These are phyloP conservation scores for Magnaporthiopsis rhizophila DNA, from an alignment of 2,329 filamentous ascomycete genomes.

Conservation along the genomic window DNA sequence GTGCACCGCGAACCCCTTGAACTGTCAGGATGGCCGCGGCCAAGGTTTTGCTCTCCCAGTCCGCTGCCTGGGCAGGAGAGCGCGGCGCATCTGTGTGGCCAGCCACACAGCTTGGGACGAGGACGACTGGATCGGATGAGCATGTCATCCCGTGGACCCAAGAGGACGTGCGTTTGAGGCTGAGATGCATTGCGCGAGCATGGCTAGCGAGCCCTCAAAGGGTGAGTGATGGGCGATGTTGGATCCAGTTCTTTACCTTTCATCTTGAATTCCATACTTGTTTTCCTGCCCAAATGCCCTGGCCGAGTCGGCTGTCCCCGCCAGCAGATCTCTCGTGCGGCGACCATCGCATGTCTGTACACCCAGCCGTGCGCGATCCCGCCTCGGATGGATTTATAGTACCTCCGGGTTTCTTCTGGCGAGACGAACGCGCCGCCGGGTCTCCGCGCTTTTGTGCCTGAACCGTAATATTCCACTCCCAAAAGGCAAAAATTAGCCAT, in stretches of 20 bases:
- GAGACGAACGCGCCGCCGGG: too few relatives aligned
- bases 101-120: conserved; percentile 25
- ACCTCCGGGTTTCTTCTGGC: too few relatives aligned
- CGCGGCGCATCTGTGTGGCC: conserved; percentile 26
- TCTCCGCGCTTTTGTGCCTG: background rate
- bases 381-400: background rate
- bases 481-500: background rate
- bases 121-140: conserved; percentile 28
- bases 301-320: background rate
- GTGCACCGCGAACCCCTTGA: conserved; percentile 31
- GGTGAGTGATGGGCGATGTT: conserved; percentile 16
- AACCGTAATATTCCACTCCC: background rate
- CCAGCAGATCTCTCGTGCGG: too few relatives aligned
- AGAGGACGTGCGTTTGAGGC: conserved; percentile 21
- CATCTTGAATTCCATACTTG: conserved; percentile 2
- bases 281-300: background rate
- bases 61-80: conserved; percentile 32
- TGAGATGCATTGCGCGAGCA: conserved; percentile 30
- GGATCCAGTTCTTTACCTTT: conserved; percentile 3
- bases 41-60: conserved; percentile 34
- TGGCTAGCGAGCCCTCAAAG: conserved; percentile 27
- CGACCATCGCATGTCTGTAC: background rate
- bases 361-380: background rate
- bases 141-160: conserved; percentile 14
- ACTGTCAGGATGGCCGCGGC: conserved; percentile 47